Conservation (phyloP, 768 basidiomycete species). For the Rhodotorula paludigena region DNA sequence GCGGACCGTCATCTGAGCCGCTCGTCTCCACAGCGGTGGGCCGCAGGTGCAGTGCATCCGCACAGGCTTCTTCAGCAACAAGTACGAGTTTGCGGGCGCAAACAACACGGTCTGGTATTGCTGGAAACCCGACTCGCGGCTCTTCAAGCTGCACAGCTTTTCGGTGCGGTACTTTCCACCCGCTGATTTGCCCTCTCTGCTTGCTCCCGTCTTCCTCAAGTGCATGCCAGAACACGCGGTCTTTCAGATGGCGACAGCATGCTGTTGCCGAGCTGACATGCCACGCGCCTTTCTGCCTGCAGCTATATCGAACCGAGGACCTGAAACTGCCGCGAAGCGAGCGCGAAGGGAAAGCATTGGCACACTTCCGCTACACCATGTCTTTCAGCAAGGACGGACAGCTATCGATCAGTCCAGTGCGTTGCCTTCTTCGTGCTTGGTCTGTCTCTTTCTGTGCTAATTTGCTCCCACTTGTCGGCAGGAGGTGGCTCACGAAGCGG, state of each 20-base stretch:
- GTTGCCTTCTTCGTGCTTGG: no score
- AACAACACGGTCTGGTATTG: background rate
- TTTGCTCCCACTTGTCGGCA: background rate
- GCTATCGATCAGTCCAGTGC: background rate
- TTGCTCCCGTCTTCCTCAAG: background rate
- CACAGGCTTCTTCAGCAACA: background rate
- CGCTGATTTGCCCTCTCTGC: no score
- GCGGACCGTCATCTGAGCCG: background rate
- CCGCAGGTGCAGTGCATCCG: background rate
- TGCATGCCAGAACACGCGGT: no score
- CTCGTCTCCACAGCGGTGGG: background rate
- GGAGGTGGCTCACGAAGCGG: background rate
- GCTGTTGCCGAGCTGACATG: background rate
- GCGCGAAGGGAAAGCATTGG: no score
- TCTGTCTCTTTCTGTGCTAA: background rate
- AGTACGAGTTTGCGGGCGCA: background rate
- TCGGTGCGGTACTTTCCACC: constrained; percentile 2
- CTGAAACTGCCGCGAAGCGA: background rate
- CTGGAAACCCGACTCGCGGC: background rate
- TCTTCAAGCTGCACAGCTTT: background rate
- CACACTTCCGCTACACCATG: no score
- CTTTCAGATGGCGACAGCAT: no score
- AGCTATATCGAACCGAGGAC: background rate
- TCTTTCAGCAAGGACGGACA: background rate
- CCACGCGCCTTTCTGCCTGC: rapidly evolving